Evolutionary conservation across 345 rosid genomes (phyloP).

Genomic region (Moricandia arvensis): DNA sequence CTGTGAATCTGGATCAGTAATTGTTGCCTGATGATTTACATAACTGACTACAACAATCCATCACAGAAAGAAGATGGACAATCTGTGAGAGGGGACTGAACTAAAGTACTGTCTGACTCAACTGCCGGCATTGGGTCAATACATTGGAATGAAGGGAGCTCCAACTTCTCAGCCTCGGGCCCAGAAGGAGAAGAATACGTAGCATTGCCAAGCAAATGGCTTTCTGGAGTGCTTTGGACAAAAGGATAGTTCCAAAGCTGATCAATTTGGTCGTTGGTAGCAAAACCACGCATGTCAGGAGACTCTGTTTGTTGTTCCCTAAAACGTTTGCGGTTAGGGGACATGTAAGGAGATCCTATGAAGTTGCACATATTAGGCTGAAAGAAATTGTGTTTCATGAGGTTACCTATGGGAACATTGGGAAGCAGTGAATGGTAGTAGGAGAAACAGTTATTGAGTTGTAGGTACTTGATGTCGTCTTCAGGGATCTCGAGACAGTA

Average conservation of each 20-base stretch:
- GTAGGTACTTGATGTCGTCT: constrained; percentile 44
- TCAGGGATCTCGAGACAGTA: constrained; percentile 50
- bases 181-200: too few species aligned
- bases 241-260: too few species aligned
- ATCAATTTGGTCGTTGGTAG: constrained; percentile 6
- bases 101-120: too few species aligned
- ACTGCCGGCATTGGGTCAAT: too few species aligned
- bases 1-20: constrained; percentile 42
- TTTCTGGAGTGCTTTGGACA: constrained; percentile 8
- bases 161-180: too few species aligned
- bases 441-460: constrained; percentile 7
- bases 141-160: too few species aligned
- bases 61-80: constrained; percentile 39
- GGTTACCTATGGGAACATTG: neutral
- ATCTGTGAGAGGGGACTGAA: constrained; percentile 37
- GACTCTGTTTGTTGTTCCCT: neutral
- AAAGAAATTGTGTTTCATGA: neutral
- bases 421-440: constrained; percentile 16
- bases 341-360: too few species aligned
- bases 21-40: constrained; percentile 36
- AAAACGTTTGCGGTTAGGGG: neutral
- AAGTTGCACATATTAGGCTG: constrained; percentile 14
- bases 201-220: constrained; percentile 44
- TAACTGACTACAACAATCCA: constrained; percentile 56
- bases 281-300: neutral